Evolutionary conservation across 2,329 filamentous ascomycete species (phyloP).

Genomic region (Venturia asperata): DNA sequence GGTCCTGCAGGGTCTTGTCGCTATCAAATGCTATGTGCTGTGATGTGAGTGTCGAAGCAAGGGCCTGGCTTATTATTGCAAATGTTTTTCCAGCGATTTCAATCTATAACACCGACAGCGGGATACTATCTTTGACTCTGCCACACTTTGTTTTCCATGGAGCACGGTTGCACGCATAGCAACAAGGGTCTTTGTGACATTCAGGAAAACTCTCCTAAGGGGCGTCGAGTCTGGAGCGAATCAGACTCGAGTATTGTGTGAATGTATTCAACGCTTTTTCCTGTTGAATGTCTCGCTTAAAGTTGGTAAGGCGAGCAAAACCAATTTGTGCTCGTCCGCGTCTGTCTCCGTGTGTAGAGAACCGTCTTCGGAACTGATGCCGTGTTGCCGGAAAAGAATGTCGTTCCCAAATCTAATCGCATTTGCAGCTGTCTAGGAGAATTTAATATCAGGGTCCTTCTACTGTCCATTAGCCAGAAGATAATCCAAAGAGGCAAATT

Average conservation of each 20-base stretch:
- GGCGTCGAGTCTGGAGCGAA: not conserved
- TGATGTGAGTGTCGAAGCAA: not conserved
- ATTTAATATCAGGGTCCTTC: not conserved
- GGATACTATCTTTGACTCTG: not conserved
- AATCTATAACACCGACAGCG: constrained; percentile 5
- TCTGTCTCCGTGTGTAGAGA: not conserved
- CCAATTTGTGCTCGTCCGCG: not conserved
- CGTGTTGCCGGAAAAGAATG: not conserved
- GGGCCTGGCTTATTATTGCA: not conserved
- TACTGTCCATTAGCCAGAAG: not conserved
- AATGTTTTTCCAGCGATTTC: not conserved
- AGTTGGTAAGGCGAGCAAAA: constrained; percentile 8
- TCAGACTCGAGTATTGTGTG: not conserved
- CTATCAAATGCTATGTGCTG: not conserved
- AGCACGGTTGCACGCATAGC: not conserved
- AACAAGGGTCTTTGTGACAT: not conserved
- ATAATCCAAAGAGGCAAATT: not conserved
- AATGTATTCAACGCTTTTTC: constrained; percentile 1
- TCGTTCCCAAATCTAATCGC: not conserved
- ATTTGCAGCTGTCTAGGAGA: not conserved
- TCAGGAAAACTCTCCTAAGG: not conserved
- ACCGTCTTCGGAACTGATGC: not conserved
- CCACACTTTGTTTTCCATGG: not conserved
- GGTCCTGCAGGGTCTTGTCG: not conserved
- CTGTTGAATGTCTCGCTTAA: constrained; percentile 7